Conservation (phyloP, 2,329 filamentous ascomycete genomes). For the Talaromyces piceae region DNA sequence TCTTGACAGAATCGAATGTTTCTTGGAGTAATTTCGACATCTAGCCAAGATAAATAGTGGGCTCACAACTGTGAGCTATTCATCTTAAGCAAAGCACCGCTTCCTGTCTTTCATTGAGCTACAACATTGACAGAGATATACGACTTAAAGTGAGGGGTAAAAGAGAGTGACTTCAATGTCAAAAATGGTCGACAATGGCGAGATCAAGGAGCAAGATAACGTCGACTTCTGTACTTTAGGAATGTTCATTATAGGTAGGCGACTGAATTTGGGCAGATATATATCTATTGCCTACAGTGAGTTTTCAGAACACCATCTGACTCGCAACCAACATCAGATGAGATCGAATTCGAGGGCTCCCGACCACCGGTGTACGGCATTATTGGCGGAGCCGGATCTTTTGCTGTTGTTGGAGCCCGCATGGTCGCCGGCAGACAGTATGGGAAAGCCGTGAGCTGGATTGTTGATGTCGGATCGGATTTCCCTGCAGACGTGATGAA, state of each 20-base stretch:
- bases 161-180: not conserved
- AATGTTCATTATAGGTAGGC: conserved; percentile 57
- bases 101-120: no score
- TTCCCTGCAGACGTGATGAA: conserved; percentile 63
- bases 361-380: conserved; percentile 64
- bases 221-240: conserved; percentile 55
- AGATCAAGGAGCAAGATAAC: conserved; percentile 3
- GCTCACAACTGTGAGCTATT: no score
- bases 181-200: not conserved
- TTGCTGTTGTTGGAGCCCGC: conserved; percentile 78
- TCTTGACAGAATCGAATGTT: not conserved
- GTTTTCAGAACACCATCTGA: not conserved
- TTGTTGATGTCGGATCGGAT: conserved; percentile 82
- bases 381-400: conserved; percentile 83
- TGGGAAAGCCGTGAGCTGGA: conserved; percentile 72
- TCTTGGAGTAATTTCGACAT: no score
- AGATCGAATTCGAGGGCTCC: conserved; percentile 76
- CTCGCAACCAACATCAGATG: conserved; percentile 51
- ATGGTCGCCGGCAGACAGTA: conserved; percentile 66
- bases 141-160: not conserved
- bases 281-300: no score
- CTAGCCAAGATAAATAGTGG: no score
- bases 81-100: no score
- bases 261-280: not conserved
- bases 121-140: not conserved